These are phyloP conservation scores for Ganoderma multipileum DNA, from an alignment of 1,284 basidiomycete species.

Conservation along the genomic window DNA sequence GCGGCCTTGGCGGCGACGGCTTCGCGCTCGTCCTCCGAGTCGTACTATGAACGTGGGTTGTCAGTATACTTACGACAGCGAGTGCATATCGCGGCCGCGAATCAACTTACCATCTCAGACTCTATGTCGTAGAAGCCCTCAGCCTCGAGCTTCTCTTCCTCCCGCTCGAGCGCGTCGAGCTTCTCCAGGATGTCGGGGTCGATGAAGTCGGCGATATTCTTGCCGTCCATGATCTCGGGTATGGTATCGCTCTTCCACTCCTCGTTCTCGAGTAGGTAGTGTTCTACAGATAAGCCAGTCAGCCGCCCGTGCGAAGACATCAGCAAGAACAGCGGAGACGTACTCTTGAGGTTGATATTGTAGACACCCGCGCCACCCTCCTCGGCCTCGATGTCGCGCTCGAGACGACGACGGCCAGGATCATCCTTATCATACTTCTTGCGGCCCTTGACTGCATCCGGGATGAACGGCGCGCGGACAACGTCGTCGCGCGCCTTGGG, in stretches of 20 bases:
- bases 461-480: constrained; percentile 86
- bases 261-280: constrained; percentile 89
- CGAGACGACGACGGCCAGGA: constrained; percentile 72
- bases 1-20: constrained; percentile 70
- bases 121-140: constrained; percentile 96
- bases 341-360: constrained; percentile 89
- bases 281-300: constrained; percentile 57
- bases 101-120: constrained; percentile 74
- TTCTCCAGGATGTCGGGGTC: constrained; percentile 98
- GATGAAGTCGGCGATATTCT: constrained; percentile 99
- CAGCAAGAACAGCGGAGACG: constrained; percentile 36
- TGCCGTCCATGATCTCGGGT: constrained; percentile 97
- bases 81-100: not conserved
- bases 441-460: constrained; percentile 76
- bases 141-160: constrained; percentile 92
- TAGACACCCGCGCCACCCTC: constrained; percentile 90
- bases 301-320: constrained; percentile 16
- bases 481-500: constrained; percentile 89
- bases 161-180: constrained; percentile 95
- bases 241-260: constrained; percentile 97
- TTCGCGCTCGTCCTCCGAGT: constrained; percentile 93
- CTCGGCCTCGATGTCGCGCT: constrained; percentile 83
- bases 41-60: constrained; percentile 57
- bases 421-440: constrained; percentile 91
- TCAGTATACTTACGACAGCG: constrained; percentile 4